Evolutionary conservation across 805 yeast genomes (phyloP), one percentile per base, ranked within the genome.

Genomic region (Starmerella apicola): DNA sequence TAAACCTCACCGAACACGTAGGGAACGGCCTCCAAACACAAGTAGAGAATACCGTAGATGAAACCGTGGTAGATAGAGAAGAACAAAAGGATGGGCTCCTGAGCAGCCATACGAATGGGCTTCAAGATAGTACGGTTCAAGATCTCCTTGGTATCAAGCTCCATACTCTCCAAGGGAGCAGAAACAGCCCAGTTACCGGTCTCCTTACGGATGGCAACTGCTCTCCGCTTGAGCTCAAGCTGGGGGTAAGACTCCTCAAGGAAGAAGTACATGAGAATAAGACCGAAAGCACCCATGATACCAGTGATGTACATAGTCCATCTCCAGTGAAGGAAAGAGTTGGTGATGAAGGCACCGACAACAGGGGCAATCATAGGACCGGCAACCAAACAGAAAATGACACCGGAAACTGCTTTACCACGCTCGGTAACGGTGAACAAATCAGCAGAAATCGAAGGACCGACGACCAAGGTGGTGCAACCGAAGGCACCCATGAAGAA

Each of bases 81-180:
- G 38, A 77, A 59, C n/a, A 81, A 63, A 44, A 82, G 58, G 47
- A 81, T 78, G 17, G 93, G 91, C 58, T 82, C 94, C 7, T 67
- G 65, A 47, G 68, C 53, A 32, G 81, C 62, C 83, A 83, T 75
- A 9, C 53, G 56, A 30, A 83, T 40, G 1, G 94, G 94, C 57
- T 91, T 70, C 5, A 76, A 54, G 26, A 81, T 55, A 46, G 77
- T 77, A 51, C 76, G 76, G 51, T 69, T 72, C 25, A 68, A 68
- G 46, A 83, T 71, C 36, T 77, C 84, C 44, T 61, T 66, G 34
- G 78, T 30, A 17, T 73, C 64, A 5, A 80, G 59, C 44, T 71
- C 68, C 41, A 70, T 70, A 44, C 68, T 72, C 52, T 86, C 96
- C 58, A 82, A 93, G 61, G 82, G 93, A 18, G 96, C 82, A 83